A percentile compares a stretch with the other conserved stretches of the same genome.
Evolutionary conservation across 2,329 filamentous ascomycete species (phyloP).

Genomic region (Hypoxylon sp.): DNA sequence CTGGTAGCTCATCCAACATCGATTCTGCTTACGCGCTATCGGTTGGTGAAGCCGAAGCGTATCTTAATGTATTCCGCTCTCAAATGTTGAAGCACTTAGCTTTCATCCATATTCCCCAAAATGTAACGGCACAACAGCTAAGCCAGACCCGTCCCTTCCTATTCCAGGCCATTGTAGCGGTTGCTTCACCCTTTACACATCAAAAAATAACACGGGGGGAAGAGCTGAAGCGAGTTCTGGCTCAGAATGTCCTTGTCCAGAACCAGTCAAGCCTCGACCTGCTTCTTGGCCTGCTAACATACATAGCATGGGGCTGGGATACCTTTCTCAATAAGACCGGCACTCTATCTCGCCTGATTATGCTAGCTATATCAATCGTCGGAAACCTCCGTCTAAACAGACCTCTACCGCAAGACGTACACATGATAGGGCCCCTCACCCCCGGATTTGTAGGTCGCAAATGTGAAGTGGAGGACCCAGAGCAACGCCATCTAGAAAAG

Average conservation of each 20-base stretch:
- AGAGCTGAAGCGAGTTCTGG: slow-evolving; percentile 54
- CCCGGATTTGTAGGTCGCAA: slow-evolving; percentile 46
- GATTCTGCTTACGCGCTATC: not conserved
- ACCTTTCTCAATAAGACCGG: slow-evolving; percentile 53
- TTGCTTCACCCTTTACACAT: slow-evolving; percentile 53
- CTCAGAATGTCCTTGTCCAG: slow-evolving; percentile 50
- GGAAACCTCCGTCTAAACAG: slow-evolving; percentile 57
- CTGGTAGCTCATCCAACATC: not conserved
- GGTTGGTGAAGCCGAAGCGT: slow-evolving; percentile 11
- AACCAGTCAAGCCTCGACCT: slow-evolving; percentile 55
- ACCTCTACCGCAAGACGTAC: slow-evolving; percentile 51
- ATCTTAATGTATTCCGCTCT: slow-evolving; percentile 48
- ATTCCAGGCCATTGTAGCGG: slow-evolving; percentile 56
- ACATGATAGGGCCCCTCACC: slow-evolving; percentile 54
- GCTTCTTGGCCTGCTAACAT: slow-evolving; percentile 56
- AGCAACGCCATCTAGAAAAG: slow-evolving; percentile 48
- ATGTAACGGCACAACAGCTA: slow-evolving; percentile 53
- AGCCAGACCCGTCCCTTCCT: slow-evolving; percentile 54
- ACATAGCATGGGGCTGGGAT: slow-evolving; percentile 57
- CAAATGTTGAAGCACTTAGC: slow-evolving; percentile 57
- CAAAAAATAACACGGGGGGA: slow-evolving; percentile 49
- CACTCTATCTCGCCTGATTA: slow-evolving; percentile 56
- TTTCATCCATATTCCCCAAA: slow-evolving; percentile 53
- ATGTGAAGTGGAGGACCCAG: slow-evolving; percentile 27
- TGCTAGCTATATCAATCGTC: slow-evolving; percentile 57